A percentile compares a stretch with the other conserved stretches of the same genome.
These are phyloP conservation scores for Medicago lupulina DNA, from an alignment of 306 rosid species.

Conservation along the genomic window DNA sequence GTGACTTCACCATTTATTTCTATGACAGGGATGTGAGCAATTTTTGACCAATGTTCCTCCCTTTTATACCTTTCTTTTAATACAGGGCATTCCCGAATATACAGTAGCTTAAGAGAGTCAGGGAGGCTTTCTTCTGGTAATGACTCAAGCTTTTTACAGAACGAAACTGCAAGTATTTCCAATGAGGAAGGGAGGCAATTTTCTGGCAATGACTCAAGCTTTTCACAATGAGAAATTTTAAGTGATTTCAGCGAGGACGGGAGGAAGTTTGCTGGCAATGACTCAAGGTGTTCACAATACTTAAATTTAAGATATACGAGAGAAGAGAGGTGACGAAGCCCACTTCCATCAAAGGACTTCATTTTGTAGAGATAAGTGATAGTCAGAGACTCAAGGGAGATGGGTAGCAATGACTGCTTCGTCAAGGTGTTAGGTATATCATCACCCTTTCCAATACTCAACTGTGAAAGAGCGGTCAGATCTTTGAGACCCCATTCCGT, in stretches of 20 bases:
- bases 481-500: background rate
- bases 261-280: too few species aligned
- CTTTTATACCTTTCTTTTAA: too few species aligned
- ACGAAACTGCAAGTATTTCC: background rate
- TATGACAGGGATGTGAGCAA: too few species aligned
- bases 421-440: background rate
- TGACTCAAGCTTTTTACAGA: too few species aligned
- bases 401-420: background rate
- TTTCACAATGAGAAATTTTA: background rate
- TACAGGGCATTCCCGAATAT: too few species aligned
- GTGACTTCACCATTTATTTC: too few species aligned
- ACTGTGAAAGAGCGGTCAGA: background rate
- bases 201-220: slow-evolving; percentile 60
- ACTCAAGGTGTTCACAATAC: slow-evolving; percentile 1
- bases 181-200: background rate
- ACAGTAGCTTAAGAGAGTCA: too few species aligned
- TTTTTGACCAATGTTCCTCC: too few species aligned
- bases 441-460: background rate
- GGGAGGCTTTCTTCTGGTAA: too few species aligned
- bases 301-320: background rate
- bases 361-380: background rate
- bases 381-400: background rate
- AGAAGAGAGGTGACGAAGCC: background rate
- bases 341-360: background rate
- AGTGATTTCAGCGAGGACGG: too few species aligned